Base-by-base conservation (phyloP, 2,329 filamentous ascomycete species). In the Annulohypoxylon truncatum region DNA sequence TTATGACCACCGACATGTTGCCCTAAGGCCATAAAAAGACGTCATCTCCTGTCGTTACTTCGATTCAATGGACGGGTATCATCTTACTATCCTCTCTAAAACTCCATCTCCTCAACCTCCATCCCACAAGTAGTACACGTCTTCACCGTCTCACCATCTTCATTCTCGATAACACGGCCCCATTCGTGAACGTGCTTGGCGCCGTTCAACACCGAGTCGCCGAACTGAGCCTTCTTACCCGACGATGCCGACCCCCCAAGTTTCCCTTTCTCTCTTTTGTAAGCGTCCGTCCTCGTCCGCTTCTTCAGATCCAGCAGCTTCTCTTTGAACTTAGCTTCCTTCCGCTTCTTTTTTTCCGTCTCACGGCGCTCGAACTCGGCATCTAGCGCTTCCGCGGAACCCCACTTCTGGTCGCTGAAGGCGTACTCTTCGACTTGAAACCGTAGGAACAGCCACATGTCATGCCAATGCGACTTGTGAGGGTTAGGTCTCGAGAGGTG, bases 361-460 rank as follows among this genome's bases (percentile, higher is more conserved):
- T 94, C 90, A 15, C 95, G 86, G 67, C 87, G 87, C 78, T 92
- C 92, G 73, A 96, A 98, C 80, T 98, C 95, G 4, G 87, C 92
- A 76, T 98, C 96, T 3, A 98, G 81, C 0, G 90, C 92, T 75
- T 96, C 94, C 0, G 92, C 80, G 0, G 91, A 93, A 0, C 96
- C 96, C 96, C 96, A 99, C 81, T 97, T 97, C 70, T 88, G 89
- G 1, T 85, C 79, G 0, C 82, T 88, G 73, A 98, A 90, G 0
- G 95, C 96, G 76, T 97, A 97, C 61, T 94, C 93, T 76, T 99
- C 96, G 1, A 99, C 92, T 76, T 99, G 96, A 66, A 89, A 96
- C 0, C 96, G 91, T 20, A 99, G 84, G 77, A 96, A 99, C 2
- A 99, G 86, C 90, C 97, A 97, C 96, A 99, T 99, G 82, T 97